Conservation (phyloP, 805 yeast genomes). For the Metschnikowia similis region DNA sequence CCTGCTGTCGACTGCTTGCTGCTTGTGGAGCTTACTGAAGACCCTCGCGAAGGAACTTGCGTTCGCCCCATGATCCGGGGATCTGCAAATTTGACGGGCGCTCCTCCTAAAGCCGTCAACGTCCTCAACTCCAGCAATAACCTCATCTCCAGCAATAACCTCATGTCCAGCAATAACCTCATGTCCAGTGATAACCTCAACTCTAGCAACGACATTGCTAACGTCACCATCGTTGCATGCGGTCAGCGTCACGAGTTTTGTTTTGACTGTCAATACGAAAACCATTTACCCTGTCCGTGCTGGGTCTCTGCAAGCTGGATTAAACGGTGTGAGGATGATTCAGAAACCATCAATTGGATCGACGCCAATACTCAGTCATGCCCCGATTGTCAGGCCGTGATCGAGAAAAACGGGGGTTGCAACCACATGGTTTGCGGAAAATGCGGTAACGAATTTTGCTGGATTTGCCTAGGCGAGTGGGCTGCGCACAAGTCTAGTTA, state of each 20-base stretch:
- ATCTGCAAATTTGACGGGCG: background rate
- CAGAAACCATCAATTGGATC: constrained; percentile 87
- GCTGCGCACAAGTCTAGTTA: constrained; percentile 54
- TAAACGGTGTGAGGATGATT: constrained; percentile 75
- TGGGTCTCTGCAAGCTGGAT: constrained; percentile 66
- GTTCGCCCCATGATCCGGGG: constrained; percentile 13
- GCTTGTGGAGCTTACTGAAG: constrained; percentile 40
- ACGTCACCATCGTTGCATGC: constrained; percentile 70
- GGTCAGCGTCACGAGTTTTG: constrained; percentile 68
- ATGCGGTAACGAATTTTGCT: constrained; percentile 80
- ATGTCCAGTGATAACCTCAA: too few species aligned
- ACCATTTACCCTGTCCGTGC: constrained; percentile 87
- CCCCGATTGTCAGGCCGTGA: constrained; percentile 72
- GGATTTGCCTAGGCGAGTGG: constrained; percentile 89
- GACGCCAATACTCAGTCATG: constrained; percentile 79
- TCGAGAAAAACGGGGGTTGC: constrained; percentile 95
- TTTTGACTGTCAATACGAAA: constrained; percentile 65
- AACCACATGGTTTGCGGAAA: constrained; percentile 89
- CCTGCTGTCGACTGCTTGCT: constrained; percentile 77
- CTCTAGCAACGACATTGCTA: constrained; percentile 9
- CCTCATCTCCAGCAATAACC: too few species aligned
- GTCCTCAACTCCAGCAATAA: too few species aligned
- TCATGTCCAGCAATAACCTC: too few species aligned
- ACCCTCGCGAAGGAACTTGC: constrained; percentile 7
- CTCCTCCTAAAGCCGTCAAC: constrained; percentile 2